A percentile compares a stretch with the other conserved stretches of the same genome.
Conservation (phyloP, 2,329 filamentous ascomycete species). For the Fusarium marasasianum region DNA sequence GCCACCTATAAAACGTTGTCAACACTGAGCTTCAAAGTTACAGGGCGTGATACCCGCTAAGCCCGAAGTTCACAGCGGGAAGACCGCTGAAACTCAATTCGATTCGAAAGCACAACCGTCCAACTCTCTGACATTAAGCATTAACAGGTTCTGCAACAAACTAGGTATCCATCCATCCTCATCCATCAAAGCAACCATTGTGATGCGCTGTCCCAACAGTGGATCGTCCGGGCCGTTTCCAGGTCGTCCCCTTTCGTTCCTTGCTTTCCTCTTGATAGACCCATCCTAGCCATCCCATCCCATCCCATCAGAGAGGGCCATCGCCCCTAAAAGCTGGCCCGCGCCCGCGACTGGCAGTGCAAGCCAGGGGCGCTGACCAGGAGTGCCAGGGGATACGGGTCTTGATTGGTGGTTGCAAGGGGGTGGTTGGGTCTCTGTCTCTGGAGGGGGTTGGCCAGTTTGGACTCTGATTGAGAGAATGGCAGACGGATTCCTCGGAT, state of each 20-base stretch:
- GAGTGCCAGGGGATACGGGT: conserved; percentile 16
- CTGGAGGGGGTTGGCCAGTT: conserved; percentile 29
- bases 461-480: conserved; percentile 16
- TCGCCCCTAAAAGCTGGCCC: conserved; percentile 21
- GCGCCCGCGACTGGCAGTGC: conserved; percentile 31
- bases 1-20: not conserved
- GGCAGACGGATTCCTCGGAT: conserved; percentile 31
- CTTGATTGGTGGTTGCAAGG: conserved; percentile 18
- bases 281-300: conserved; percentile 15
- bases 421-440: conserved; percentile 20
- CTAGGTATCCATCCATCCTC: not conserved
- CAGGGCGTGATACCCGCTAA: conserved; percentile 19
- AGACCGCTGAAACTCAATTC: conserved; percentile 26
- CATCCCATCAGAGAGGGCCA: conserved; percentile 25
- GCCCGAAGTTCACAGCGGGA: conserved; percentile 1
- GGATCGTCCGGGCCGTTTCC: conserved; percentile 34
- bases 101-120: not conserved
- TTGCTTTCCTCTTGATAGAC: conserved; percentile 26
- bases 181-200: not conserved
- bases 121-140: conserved; percentile 3
- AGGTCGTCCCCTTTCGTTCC: conserved; percentile 30
- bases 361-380: conserved; percentile 27
- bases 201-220: conserved; percentile 26
- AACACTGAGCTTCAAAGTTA: not conserved
- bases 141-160: not conserved